Conservation (phyloP, 495 filamentous ascomycete genomes). For the Letharia lupina region DNA sequence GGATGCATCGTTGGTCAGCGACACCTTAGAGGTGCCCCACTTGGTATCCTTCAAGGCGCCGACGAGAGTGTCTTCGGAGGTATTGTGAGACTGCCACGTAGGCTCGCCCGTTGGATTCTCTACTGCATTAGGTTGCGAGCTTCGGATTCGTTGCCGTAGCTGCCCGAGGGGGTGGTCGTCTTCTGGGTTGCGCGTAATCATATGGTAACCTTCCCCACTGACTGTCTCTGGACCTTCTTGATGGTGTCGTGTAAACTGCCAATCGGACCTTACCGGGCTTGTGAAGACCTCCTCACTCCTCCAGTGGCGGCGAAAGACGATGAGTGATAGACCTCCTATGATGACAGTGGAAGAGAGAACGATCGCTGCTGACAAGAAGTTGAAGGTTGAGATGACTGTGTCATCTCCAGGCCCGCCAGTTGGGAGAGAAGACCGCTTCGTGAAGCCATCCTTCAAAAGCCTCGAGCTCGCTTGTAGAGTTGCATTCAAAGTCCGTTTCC, state of each 20-base stretch:
- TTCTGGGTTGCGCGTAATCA: conserved; percentile 5
- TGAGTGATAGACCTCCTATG: background rate
- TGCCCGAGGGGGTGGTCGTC: background rate
- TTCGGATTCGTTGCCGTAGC: conserved; percentile 7
- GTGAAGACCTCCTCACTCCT: background rate
- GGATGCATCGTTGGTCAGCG: background rate
- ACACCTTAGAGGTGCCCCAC: conserved; percentile 8
- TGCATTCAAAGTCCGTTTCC: background rate
- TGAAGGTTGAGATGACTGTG: background rate
- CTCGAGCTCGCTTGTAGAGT: background rate
- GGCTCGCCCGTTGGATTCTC: background rate
- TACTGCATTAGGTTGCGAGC: background rate
- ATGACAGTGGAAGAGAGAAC: background rate
- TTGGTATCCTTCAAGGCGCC: background rate
- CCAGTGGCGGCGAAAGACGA: conserved; percentile 2
- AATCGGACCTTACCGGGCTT: conserved; percentile 7
- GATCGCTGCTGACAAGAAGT: background rate
- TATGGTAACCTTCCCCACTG: background rate
- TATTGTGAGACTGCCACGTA: conserved; percentile 7
- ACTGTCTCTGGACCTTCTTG: conserved; percentile 8
- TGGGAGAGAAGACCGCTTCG: background rate
- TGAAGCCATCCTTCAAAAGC: background rate
- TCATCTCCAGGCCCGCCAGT: background rate
- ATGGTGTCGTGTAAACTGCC: conserved; percentile 5
- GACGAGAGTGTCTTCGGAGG: conserved; percentile 10